phyloP scores from a whole-genome alignment of 2,329 filamentous ascomycete species.

The Didymella keratinophila region DNA sequence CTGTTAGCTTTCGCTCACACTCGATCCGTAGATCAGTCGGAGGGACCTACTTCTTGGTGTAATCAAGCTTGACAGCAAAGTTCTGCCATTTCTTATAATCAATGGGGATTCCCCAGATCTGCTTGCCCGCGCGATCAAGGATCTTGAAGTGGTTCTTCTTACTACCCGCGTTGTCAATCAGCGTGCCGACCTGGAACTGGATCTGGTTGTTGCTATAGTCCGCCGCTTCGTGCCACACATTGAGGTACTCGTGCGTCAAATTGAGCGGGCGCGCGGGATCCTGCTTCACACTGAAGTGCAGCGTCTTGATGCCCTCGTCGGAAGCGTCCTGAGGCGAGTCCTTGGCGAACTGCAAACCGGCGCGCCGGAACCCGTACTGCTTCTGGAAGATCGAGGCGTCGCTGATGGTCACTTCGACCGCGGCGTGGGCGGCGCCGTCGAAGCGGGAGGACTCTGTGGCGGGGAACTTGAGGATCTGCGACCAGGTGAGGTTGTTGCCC shows the following conservation, averaged over 20 bases:
- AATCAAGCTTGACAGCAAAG: conserved; percentile 67
- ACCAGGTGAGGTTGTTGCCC: conserved; percentile 62
- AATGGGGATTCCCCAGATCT: conserved; percentile 62
- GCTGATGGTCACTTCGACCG: conserved; percentile 64
- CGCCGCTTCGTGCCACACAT: conserved; percentile 51
- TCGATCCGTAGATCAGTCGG: neutral
- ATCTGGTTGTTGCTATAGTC: conserved; percentile 54
- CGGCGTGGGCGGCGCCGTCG: conserved; percentile 53
- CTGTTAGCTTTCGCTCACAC: neutral
- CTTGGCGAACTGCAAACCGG: conserved; percentile 62
- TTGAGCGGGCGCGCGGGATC: conserved; percentile 63
- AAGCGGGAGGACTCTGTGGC: conserved; percentile 55
- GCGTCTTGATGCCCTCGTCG: conserved; percentile 64
- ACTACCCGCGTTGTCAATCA: conserved; percentile 58
- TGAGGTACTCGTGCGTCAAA: conserved; percentile 67
- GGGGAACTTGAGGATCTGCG: conserved; percentile 60
- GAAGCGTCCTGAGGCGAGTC: conserved; percentile 62
- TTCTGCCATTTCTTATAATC: conserved; percentile 65
- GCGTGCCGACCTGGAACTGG: conserved; percentile 63
- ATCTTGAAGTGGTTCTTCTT: conserved; percentile 55
- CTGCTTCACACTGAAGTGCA: conserved; percentile 67
- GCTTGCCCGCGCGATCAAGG: conserved; percentile 44
- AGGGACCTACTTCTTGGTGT: conserved; percentile 58
- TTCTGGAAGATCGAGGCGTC: conserved; percentile 68
- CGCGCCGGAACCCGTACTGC: conserved; percentile 68